These are phyloP conservation scores for Odontarrhena argentea DNA, from an alignment of 345 rosid genomes.

Conservation along the genomic window DNA sequence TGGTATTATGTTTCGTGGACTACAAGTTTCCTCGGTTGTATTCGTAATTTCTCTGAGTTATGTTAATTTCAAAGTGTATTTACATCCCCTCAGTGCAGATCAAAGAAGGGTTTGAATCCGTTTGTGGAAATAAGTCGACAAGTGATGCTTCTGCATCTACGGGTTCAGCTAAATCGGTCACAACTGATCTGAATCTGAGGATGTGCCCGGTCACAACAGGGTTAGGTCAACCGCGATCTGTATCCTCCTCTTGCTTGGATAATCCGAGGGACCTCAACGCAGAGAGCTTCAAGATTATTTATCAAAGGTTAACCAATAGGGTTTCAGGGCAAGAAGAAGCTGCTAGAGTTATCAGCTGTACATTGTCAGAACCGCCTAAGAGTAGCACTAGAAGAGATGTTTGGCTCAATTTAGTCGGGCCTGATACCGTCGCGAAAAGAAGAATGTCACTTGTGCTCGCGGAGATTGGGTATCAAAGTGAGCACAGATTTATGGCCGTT, in stretches of 20 bases:
- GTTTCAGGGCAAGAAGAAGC: constrained; percentile 73
- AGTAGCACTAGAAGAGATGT: constrained; percentile 51
- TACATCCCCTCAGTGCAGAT: constrained; percentile 68
- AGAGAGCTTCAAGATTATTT: constrained; percentile 55
- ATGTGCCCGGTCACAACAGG: constrained; percentile 44
- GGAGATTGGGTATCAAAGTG: constrained; percentile 54
- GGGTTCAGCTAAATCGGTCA: constrained; percentile 44
- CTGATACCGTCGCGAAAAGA: constrained; percentile 55
- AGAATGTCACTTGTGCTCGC: constrained; percentile 63
- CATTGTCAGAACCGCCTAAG: constrained; percentile 38
- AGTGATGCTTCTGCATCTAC: constrained; percentile 32
- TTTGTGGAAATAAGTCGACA: constrained; percentile 19
- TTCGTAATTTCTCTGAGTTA: constrained; percentile 10
- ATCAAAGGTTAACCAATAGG: constrained; percentile 49
- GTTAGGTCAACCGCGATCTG: constrained; percentile 43
- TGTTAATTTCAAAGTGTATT: constrained; percentile 46
- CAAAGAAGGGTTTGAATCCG: constrained; percentile 46
- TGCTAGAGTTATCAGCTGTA: constrained; percentile 48
- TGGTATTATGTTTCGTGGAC: constrained; percentile 19
- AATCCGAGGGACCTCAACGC: constrained; percentile 32
- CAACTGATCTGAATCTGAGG: constrained; percentile 61
- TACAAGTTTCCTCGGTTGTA: constrained; percentile 16
- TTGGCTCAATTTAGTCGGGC: constrained; percentile 70
- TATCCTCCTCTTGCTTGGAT: constrained; percentile 46
- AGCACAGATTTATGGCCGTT: constrained; percentile 52